Conservation (phyloP, 2,329 filamentous ascomycete genomes). For the Clathrospora elynae region DNA sequence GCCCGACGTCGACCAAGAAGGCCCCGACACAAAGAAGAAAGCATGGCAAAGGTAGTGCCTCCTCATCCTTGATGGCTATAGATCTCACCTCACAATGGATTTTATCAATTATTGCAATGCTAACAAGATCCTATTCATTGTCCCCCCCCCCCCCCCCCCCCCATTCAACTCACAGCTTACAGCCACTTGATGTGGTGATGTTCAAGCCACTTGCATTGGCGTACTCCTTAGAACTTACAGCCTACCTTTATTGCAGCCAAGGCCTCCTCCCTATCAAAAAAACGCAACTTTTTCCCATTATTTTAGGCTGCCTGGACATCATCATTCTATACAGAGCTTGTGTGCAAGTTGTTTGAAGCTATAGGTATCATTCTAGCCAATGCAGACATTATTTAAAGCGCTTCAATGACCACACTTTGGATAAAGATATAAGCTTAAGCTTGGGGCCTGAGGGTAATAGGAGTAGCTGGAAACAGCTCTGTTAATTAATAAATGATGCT, state of each 20-base stretch:
- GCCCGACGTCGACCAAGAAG: no score
- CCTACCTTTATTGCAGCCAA: neutral
- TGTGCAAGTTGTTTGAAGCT: no score
- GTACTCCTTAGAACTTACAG: neutral
- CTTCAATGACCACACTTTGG: neutral
- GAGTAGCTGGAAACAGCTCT: neutral
- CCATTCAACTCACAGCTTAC: neutral
- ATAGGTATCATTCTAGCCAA: neutral
- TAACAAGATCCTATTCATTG: neutral
- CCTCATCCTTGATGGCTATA: neutral
- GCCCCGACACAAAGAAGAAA: no score
- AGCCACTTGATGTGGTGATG: neutral
- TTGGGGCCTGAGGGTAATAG: no score
- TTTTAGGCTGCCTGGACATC: neutral
- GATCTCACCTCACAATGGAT: neutral
- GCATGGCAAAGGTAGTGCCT: no score
- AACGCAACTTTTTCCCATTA: constrained; percentile 2
- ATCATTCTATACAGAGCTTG: no score
- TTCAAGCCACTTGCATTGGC: neutral
- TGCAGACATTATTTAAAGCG: neutral
- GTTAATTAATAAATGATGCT: neutral
- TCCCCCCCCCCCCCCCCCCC: neutral
- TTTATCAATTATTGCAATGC: neutral
- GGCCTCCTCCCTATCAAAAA: neutral
- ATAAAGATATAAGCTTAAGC: neutral